Percentiles rank a stretch among this genome's conserved stretches.
phyloP scores from a whole-genome alignment of 106 monocot genomes.

The Dendrobium chrysotoxum region DNA sequence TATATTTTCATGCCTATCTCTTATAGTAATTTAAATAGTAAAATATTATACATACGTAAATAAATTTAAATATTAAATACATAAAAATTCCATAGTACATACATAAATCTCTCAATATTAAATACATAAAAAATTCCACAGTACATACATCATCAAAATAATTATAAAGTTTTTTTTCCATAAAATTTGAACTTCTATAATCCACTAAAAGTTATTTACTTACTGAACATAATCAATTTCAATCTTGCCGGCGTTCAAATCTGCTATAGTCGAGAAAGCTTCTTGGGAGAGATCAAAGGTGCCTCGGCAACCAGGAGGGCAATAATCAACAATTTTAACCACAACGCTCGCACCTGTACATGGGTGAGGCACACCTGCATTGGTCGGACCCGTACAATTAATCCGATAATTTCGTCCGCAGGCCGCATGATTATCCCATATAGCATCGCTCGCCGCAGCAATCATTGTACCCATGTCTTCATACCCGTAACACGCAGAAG shows the following conservation, averaged over 20 bases:
- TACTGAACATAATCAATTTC: not conserved
- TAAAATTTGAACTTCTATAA: no score
- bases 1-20: no score
- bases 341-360: not conserved
- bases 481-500: conserved; percentile 34
- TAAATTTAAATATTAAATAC: no score
- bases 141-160: no score
- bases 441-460: conserved; percentile 45
- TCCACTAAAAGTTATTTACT: not conserved
- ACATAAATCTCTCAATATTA: no score
- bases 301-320: not conserved
- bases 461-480: conserved; percentile 35
- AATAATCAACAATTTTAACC: not conserved
- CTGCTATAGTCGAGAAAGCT: not conserved
- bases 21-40: no score
- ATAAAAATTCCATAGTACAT: no score
- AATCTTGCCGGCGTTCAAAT: not conserved
- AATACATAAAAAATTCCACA: no score
- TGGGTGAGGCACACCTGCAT: not conserved
- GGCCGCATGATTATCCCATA: conserved; percentile 23
- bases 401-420: not conserved
- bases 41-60: no score
- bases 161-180: no score
- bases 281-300: conserved; percentile 5
- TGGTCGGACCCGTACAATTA: not conserved